phyloP scores from a whole-genome alignment of 331 rosid genomes.

The Quercus lobata region DNA sequence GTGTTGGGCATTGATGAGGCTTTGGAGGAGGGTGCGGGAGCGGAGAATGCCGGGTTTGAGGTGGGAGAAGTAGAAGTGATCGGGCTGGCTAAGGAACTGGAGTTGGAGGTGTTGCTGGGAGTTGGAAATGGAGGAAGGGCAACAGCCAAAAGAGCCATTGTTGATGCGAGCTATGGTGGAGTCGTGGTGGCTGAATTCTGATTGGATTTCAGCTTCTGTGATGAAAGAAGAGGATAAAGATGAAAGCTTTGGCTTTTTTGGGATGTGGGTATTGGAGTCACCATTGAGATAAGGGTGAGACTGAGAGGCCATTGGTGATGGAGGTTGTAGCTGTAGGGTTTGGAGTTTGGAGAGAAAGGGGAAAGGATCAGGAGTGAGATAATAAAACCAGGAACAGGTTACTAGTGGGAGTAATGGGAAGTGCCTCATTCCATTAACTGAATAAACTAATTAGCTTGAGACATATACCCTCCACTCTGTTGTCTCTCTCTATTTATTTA shows the following conservation, averaged over 20 bases:
- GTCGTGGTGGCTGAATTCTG: slow-evolving; percentile 82
- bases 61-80: slow-evolving; percentile 67
- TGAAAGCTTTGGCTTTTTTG: slow-evolving; percentile 60
- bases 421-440: too few relatives aligned
- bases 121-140: slow-evolving; percentile 62
- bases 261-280: slow-evolving; percentile 25
- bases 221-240: slow-evolving; percentile 24
- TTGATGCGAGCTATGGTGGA: slow-evolving; percentile 73
- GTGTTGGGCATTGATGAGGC: slow-evolving; percentile 62
- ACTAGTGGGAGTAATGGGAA: neutral
- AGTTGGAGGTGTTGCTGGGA: slow-evolving; percentile 63
- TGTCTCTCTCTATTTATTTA: too few relatives aligned
- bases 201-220: slow-evolving; percentile 46
- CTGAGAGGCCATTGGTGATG: slow-evolving; percentile 51
- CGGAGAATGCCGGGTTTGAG: slow-evolving; percentile 53
- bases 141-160: slow-evolving; percentile 90
- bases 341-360: neutral
- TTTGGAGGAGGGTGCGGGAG: slow-evolving; percentile 60
- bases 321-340: too few relatives aligned
- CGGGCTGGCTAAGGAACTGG: slow-evolving; percentile 73
- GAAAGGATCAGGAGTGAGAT: neutral
- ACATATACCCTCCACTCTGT: too few relatives aligned
- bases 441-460: too few relatives aligned
- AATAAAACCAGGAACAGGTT: neutral
- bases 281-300: slow-evolving; percentile 43